Conservation (phyloP, 257 asterid species). For the Nicotiana tomentosiformis region DNA sequence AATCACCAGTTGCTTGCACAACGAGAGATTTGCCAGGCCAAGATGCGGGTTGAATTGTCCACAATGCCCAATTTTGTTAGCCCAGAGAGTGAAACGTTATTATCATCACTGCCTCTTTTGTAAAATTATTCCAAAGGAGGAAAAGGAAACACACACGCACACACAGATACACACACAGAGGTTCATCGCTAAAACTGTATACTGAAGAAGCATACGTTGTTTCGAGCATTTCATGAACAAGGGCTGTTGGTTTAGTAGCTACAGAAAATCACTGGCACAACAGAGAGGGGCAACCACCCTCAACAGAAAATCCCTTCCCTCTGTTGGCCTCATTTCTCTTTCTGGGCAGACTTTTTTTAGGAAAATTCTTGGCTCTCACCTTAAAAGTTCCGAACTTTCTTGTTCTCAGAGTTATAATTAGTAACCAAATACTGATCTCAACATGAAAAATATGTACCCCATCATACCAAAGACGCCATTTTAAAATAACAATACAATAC, state of each 20-base stretch:
- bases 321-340: neutral
- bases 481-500: too few relatives aligned
- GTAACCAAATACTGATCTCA: neutral
- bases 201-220: neutral
- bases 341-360: neutral
- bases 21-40: too few relatives aligned
- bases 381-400: neutral
- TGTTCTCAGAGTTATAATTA: too few relatives aligned
- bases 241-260: neutral
- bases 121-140: neutral
- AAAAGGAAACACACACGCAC: neutral
- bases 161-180: neutral
- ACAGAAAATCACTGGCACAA: neutral
- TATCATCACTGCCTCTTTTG: neutral
- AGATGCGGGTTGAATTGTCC: too few relatives aligned
- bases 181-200: neutral
- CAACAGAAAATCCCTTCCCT: neutral
- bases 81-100: too few relatives aligned
- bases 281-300: constrained; percentile 6
- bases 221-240: neutral
- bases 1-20: too few relatives aligned
- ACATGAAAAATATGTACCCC: neutral
- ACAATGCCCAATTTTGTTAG: too few relatives aligned
- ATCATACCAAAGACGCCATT: neutral
- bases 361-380: neutral